phyloP scores from a whole-genome alignment of 2,329 filamentous ascomycete species.

The Neophaeococcomyces mojaviensis region DNA sequence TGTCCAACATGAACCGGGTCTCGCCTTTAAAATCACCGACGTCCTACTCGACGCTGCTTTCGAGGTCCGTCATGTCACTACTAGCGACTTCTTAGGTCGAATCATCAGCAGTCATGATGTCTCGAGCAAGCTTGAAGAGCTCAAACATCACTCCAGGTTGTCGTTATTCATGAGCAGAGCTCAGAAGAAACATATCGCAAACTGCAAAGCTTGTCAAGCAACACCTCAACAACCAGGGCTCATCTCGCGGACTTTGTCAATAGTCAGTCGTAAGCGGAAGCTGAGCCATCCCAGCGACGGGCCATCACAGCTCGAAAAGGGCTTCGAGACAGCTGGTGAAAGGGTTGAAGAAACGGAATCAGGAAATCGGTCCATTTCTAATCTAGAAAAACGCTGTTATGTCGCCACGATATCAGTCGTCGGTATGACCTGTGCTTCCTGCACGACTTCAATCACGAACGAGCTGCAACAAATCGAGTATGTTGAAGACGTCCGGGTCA shows the following conservation, averaged over 20 bases:
- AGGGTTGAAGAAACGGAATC: neutral
- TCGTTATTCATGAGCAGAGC: constrained; percentile 18
- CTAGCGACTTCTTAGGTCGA: constrained; percentile 28
- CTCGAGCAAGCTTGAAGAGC: constrained; percentile 1
- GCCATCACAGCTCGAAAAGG: neutral
- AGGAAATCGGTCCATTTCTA: no score
- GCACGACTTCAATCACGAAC: constrained; percentile 55
- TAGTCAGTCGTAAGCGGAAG: neutral
- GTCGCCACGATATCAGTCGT: constrained; percentile 43
- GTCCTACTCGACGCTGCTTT: constrained; percentile 40
- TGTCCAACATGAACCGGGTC: constrained; percentile 30
- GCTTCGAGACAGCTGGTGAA: neutral
- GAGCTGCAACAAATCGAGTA: constrained; percentile 52
- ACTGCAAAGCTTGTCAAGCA: constrained; percentile 44
- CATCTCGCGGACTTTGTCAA: neutral
- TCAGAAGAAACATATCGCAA: constrained; percentile 38
- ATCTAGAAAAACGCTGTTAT: constrained; percentile 1
- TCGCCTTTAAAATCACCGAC: constrained; percentile 29
- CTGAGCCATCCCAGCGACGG: neutral
- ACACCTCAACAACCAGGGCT: neutral
- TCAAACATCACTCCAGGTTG: constrained; percentile 7
- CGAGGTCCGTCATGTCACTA: constrained; percentile 39
- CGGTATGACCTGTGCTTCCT: constrained; percentile 69
- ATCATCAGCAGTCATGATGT: constrained; percentile 8
- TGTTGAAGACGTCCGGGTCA: constrained; percentile 53